These are phyloP conservation scores for Entomortierella lignicola DNA, from an alignment of 192 early-diverging fungal species.

Conservation along the genomic window DNA sequence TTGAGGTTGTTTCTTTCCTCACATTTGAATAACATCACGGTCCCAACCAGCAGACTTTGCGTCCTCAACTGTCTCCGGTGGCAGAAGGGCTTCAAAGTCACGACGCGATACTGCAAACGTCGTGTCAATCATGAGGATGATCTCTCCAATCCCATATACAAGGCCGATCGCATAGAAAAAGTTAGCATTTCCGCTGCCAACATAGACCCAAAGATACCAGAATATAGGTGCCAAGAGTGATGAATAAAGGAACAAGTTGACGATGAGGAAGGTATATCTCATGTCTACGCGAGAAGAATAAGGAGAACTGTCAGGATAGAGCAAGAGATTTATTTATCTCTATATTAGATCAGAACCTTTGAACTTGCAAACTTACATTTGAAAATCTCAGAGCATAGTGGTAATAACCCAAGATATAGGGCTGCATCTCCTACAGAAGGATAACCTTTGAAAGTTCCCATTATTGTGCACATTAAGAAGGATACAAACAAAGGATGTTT, in stretches of 20 bases:
- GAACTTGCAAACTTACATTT: constrained; percentile 82
- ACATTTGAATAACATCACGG: constrained; percentile 40
- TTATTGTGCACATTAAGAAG: constrained; percentile 77
- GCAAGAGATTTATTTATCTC: no score
- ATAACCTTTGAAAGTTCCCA: constrained; percentile 93
- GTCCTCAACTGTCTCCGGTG: constrained; percentile 17
- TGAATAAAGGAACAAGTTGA: constrained; percentile 78
- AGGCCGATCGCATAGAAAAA: constrained; percentile 98
- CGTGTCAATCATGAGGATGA: constrained; percentile 87
- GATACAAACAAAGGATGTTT: constrained; percentile 83
- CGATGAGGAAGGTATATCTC: constrained; percentile 81
- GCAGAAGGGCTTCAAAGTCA: constrained; percentile 74
- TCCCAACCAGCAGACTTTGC: constrained; percentile 21
- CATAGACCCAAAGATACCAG: constrained; percentile 96
- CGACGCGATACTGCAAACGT: constrained; percentile 80
- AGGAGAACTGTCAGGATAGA: not conserved
- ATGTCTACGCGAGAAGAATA: constrained; percentile 66
- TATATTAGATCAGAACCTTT: no score
- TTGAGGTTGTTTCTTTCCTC: no score
- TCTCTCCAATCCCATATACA: constrained; percentile 89
- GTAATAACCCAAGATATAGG: constrained; percentile 84
- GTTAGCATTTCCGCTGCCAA: constrained; percentile 96
- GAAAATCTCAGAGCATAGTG: constrained; percentile 84
- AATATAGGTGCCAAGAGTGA: constrained; percentile 88
- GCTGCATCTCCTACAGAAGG: constrained; percentile 90